Evolutionary conservation across 495 filamentous ascomycete genomes (phyloP).

Genomic region (Podospora conica): DNA sequence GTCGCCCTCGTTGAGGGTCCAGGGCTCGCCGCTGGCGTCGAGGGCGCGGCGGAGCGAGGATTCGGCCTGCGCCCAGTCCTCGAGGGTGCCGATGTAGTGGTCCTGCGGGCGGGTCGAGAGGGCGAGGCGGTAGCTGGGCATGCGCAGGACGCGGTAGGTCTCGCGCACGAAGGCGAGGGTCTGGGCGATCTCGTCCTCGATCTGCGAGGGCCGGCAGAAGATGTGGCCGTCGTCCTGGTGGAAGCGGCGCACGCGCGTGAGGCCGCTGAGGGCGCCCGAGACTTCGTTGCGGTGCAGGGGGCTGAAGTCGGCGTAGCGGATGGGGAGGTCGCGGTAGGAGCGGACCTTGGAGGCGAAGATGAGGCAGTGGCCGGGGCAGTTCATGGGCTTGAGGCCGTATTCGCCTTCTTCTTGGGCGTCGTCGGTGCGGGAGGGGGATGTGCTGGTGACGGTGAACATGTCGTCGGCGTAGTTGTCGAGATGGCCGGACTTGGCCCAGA

Average conservation of each 20-base stretch:
- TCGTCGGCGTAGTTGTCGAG: slow-evolving; percentile 92
- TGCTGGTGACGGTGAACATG: slow-evolving; percentile 82
- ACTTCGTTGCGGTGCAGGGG: slow-evolving; percentile 86
- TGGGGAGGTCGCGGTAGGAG: slow-evolving; percentile 76
- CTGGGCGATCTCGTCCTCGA: slow-evolving; percentile 69
- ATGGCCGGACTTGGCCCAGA: slow-evolving; percentile 87
- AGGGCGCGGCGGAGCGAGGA: slow-evolving; percentile 63
- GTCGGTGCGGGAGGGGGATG: slow-evolving; percentile 36
- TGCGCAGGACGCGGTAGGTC: slow-evolving; percentile 67
- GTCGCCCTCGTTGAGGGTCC: slow-evolving; percentile 72
- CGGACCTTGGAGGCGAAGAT: slow-evolving; percentile 67
- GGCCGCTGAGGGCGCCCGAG: slow-evolving; percentile 76
- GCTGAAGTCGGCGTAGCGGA: slow-evolving; percentile 90
- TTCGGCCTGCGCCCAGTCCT: slow-evolving; percentile 83
- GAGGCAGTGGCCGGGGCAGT: slow-evolving; percentile 90
- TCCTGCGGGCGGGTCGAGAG: slow-evolving; percentile 78
- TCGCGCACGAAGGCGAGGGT: slow-evolving; percentile 76
- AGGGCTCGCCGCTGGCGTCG: slow-evolving; percentile 55
- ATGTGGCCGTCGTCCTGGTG: slow-evolving; percentile 97
- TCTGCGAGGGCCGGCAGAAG: slow-evolving; percentile 81
- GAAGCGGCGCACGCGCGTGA: slow-evolving; percentile 86
- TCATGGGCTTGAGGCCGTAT: slow-evolving; percentile 95
- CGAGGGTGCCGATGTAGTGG: slow-evolving; percentile 68
- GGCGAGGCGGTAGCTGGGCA: slow-evolving; percentile 68
- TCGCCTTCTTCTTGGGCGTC: slow-evolving; percentile 55